Base-by-base conservation (phyloP, 1,284 basidiomycete genomes). In the Apiotrichum gamsii region DNA sequence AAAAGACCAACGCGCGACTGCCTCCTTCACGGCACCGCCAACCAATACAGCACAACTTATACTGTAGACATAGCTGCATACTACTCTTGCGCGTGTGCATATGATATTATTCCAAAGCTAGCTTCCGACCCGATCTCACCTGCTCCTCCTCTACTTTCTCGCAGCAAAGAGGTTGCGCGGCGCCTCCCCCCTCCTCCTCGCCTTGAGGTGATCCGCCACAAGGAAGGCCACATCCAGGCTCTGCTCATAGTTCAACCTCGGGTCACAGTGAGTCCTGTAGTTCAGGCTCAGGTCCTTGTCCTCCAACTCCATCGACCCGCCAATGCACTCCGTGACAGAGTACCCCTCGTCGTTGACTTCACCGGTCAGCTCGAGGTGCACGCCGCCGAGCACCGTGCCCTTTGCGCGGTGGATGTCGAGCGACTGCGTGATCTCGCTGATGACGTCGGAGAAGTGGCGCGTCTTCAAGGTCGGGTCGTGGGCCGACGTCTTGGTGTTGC, bases 351-450 rank as follows among this genome's bases (percentile, higher is more conserved):
- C 86, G 56, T 89, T 90, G 44, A 95, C 76, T 69, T 98, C 94
- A 15, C 93, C 94, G 0, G 94, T 98, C 65, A 98, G 85, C 73
- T 98, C 94, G 34, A 98, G 81, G 66, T 90, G 91, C 18, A 96
- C 86, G n/a, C 94, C 94, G n/a, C 85, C 85, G 1, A 97, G 77
- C 30, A 83, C 80, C 5, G 88, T 90, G 15, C 75, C 75, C 56
- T 79, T 79, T 34, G 78, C 74, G 6, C 79, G 72, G 67, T 96
- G 93, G 52, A 96, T 90, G 19, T 80, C 78, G 54, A 96, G 78
- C 49, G 84, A 87, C 1, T 84, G 76, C 0, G 84, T 85, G 33
- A 98, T 79, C 70, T 98, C 94, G 44, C 79, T 79, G 47, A 97
- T 85, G 64, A 98, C 89, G 42, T 90, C 90, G 32, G 83, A 82